phyloP scores from a whole-genome alignment of 2,329 filamentous ascomycete genomes.

The Microcyclosporella mali region DNA sequence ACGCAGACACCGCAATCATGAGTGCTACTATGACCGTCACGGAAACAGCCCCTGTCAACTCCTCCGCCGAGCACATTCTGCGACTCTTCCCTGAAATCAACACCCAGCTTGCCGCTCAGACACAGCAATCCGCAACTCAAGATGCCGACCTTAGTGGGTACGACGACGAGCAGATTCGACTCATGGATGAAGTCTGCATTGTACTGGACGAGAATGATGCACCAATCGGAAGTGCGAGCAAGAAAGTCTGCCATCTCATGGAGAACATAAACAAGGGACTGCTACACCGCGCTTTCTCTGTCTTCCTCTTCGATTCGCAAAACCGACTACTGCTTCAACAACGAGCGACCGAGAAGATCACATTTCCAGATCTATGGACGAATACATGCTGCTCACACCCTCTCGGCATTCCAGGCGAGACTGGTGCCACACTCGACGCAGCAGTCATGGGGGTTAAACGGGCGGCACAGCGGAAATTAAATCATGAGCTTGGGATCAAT shows the following conservation, averaged over 20 bases:
- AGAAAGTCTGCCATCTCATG: slow-evolving; percentile 98
- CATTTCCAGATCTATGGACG: slow-evolving; percentile 99
- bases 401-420: slow-evolving; percentile 84
- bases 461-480: slow-evolving; percentile 85
- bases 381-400: slow-evolving; percentile 99
- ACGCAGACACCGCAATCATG: slow-evolving; percentile 20
- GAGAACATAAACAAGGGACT: slow-evolving; percentile 95
- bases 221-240: slow-evolving; percentile 92
- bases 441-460: slow-evolving; percentile 82
- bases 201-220: slow-evolving; percentile 86
- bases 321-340: slow-evolving; percentile 93
- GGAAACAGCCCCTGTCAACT: slow-evolving; percentile 31
- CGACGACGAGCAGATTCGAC: slow-evolving; percentile 92
- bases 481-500: slow-evolving; percentile 92
- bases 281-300: slow-evolving; percentile 93
- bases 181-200: slow-evolving; percentile 99
- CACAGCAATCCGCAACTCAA: slow-evolving; percentile 46
- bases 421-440: slow-evolving; percentile 71
- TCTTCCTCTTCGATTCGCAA: slow-evolving; percentile 93
- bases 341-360: slow-evolving; percentile 94
- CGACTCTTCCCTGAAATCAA: slow-evolving; percentile 80
- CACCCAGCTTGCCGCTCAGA: slow-evolving; percentile 50
- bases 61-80: slow-evolving; percentile 78
- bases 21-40: slow-evolving; percentile 28
- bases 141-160: slow-evolving; percentile 76